Conservation (phyloP, 768 basidiomycete species). For the Imleria badia region DNA sequence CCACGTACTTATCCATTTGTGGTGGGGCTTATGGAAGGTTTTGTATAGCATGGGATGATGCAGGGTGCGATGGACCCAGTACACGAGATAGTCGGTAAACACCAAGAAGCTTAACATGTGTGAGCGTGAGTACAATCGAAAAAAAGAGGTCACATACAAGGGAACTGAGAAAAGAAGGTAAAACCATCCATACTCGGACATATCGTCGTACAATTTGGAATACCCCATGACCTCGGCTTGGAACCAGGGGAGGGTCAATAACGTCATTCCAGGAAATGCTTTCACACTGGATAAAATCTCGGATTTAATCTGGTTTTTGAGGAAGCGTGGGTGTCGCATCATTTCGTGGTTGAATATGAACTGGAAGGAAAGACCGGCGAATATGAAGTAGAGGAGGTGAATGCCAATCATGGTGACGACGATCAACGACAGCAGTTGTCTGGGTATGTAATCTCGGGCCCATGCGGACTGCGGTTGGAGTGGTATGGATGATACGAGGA, state of each 20-base stretch:
- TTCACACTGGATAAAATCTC: conserved; percentile 77
- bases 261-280: conserved; percentile 80
- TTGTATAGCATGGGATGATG: conserved; percentile 90
- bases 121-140: background rate
- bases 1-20: conserved; percentile 91
- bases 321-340: conserved; percentile 93
- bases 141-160: conserved; percentile 47
- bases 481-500: conserved; percentile 31
- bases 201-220: conserved; percentile 71
- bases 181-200: conserved; percentile 76
- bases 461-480: conserved; percentile 61
- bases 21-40: conserved; percentile 93
- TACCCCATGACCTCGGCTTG: conserved; percentile 87
- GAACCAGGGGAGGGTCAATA: conserved; percentile 93
- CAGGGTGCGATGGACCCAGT: conserved; percentile 93
- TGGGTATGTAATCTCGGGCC: conserved; percentile 79
- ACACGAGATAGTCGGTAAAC: conserved; percentile 92
- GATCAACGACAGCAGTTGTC: conserved; percentile 73
- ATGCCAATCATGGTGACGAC: conserved; percentile 79
- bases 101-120: conserved; percentile 57
- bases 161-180: conserved; percentile 70
- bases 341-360: conserved; percentile 93
- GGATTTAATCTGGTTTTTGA: conserved; percentile 78
- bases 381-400: conserved; percentile 81
- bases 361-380: conserved; percentile 81